Conservation (phyloP, 345 rosid species). For the Raphanus sativus region DNA sequence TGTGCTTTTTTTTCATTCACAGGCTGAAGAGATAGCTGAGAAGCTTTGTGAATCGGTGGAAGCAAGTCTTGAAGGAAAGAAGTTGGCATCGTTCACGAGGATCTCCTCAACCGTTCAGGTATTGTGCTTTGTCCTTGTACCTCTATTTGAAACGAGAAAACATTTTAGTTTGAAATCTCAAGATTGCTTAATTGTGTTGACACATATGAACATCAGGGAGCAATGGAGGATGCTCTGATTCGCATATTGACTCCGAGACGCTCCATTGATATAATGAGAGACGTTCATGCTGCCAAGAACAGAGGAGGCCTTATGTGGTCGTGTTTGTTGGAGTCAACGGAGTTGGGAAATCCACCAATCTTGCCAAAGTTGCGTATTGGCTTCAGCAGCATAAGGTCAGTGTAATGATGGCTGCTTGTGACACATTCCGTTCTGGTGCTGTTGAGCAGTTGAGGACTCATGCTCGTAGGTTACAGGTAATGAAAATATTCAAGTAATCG, state of each 20-base stretch:
- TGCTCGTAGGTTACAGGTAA: constrained; percentile 96
- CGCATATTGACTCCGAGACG: constrained; percentile 97
- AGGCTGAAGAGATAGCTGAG: constrained; percentile 99
- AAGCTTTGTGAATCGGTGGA: constrained; percentile 98
- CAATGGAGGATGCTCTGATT: constrained; percentile 96
- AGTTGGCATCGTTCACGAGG: constrained; percentile 93
- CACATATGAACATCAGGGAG: constrained; percentile 55
- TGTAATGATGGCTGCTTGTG: constrained; percentile 99
- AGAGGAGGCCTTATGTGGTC: constrained; percentile 85
- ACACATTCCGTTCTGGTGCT: constrained; percentile 98
- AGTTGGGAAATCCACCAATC: constrained; percentile 97
- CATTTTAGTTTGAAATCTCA: not conserved
- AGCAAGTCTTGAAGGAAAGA: constrained; percentile 96
- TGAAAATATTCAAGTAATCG: not conserved
- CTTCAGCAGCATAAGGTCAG: constrained; percentile 86
- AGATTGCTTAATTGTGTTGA: constrained; percentile 17
- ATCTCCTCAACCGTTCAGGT: constrained; percentile 97
- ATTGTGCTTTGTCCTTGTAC: constrained; percentile 21
- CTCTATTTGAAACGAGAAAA: not conserved
- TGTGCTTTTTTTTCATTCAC: not conserved
- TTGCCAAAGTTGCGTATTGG: constrained; percentile 99
- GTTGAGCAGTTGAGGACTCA: constrained; percentile 97
- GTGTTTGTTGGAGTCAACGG: constrained; percentile 99
- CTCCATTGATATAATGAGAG: constrained; percentile 93
- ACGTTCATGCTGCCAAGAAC: constrained; percentile 93